A percentile compares a stretch with the other conserved stretches of the same genome.
Conservation (phyloP, 2,329 filamentous ascomycete genomes). For the Aurifilum marmelostoma region DNA sequence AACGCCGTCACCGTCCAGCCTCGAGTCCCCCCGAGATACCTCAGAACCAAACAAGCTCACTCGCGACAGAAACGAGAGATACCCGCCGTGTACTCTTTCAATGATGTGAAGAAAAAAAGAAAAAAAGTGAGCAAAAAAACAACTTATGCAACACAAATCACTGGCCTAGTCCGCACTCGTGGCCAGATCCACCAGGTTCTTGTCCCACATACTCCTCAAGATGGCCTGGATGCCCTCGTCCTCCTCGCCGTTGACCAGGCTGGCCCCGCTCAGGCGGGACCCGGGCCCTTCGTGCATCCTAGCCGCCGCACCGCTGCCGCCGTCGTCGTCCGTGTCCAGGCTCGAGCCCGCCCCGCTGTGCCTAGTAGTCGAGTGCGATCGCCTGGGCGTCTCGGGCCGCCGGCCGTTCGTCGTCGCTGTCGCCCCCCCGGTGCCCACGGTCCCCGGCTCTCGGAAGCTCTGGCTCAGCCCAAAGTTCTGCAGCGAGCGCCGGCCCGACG, state of each 20-base stretch:
- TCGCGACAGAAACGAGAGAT: background rate
- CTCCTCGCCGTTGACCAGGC: constrained; percentile 52
- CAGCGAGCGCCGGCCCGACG: constrained; percentile 34
- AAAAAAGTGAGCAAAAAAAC: no score
- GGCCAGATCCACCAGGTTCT: constrained; percentile 57
- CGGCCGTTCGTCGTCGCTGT: constrained; percentile 10
- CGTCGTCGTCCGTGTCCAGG: constrained; percentile 50
- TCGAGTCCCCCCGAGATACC: no score
- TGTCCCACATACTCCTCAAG: constrained; percentile 65
- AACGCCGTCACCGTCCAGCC: background rate
- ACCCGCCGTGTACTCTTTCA: background rate
- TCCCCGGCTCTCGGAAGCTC: constrained; percentile 37
- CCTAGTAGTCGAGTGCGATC: constrained; percentile 28
- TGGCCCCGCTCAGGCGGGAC: constrained; percentile 50
- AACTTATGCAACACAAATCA: no score
- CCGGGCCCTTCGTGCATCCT: constrained; percentile 41
- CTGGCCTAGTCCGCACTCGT: constrained; percentile 52
- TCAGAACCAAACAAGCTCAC: background rate
- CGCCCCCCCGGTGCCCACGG: background rate
- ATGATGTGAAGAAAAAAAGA: background rate
- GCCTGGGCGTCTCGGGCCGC: constrained; percentile 24
- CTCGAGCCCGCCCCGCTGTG: constrained; percentile 42
- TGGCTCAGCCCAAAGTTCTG: constrained; percentile 44
- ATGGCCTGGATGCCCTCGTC: constrained; percentile 55
- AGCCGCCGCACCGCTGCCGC: constrained; percentile 27